Base-by-base conservation (phyloP, 2,329 filamentous ascomycete genomes). In the Plectosphaerella sp. region DNA sequence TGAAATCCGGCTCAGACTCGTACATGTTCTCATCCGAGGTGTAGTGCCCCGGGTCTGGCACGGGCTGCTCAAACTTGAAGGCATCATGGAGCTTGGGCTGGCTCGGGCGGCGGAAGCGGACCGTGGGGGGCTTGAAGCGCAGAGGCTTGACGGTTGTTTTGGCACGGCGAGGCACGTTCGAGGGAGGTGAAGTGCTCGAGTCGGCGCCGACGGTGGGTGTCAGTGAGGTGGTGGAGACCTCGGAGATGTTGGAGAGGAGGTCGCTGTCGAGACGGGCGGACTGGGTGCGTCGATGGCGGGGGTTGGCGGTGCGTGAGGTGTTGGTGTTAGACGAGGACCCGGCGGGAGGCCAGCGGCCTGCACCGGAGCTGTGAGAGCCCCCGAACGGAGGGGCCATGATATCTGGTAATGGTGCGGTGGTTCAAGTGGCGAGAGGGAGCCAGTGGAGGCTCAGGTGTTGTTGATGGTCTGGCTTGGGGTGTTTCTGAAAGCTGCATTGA, bases 1-100 rank as follows among this genome's bases (percentile, higher is more conserved):
- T 55, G 9, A 54, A 57, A 43, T 57, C 55, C 10, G 41, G 51
- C 11, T 57, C 55, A 5, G 55, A 57, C 41, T 57, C 55, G 24
- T 53, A 49, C 28, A 47, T 49, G 11, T 57, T 54, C 12, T 57
- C 55, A n/a, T 50, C 55, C 7, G 55, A 56, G 2, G 49, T 49
- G 36, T 56, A 55, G 7, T 20, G 28, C 15, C n/a, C 51, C 7
- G 53, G 51, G 16, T 51, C 39, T 18, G 55, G 53, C n/a, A 51
- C 49, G 11, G 50, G 49, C 24, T 28, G 52, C 35, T 49, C 49
- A 41, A 39, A 36, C n/a, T 43, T n/a, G 11, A 18, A 43, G 41
- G 16, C 41, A 18, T 43, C 41, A 7, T 18, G 41, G 5, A 43
- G 41, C 41, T 20, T 43, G 6, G n/a, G n/a, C n/a, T 20, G 16